Evolutionary conservation across 164 flowering plant species (phyloP), one percentile per base, ranked within the genome.

Genomic region (Chimonanthus salicifolius): DNA sequence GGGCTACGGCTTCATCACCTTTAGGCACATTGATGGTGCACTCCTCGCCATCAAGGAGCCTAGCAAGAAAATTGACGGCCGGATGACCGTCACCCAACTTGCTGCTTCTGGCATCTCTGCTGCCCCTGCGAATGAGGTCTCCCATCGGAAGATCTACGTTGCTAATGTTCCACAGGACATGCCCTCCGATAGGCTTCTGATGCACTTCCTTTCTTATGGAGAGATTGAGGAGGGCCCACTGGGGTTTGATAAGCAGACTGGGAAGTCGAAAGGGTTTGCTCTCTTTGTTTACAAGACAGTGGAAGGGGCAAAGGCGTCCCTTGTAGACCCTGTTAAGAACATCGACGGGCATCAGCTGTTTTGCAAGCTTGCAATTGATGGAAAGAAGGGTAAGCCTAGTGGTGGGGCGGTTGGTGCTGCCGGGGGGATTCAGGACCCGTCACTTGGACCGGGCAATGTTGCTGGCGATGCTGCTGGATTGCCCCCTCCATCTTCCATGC

Each of bases 181-280:
- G 85, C 83, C 90, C 3, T 84, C 91, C 6, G 97, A 93, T 71
- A 83, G 89, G 71, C 78, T 95, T 62, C 75, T 91, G 71, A 79
- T 79, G 4, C 91, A 87, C 51, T 95, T 95, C 65, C 72, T 87
- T 0, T 65, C 79, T 47, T 95, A 86, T 68, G 99, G 99, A 4
- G 99, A 95, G 74, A 86, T 95, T 21, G 99, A 95, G 78, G 99
- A 95, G 58, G 99, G 99, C 44, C 99, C 99, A 3, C 72, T 93
- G 58, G 99, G 99, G 64, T 90, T 87, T 64, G 98, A 95, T 79
- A 93, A 89, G 82, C 84, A 78, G 81, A 89, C 94, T 1, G 99
- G 98, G 74, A 95, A 93, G 77, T 84, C 91, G 6, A 86, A 84
- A 62, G 99, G 99, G n/a, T 95, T 87, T 73, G 97, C 97, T 3